phyloP scores from a whole-genome alignment of 371 early-diverging fungal genomes.

The Fennellomyces sp. region DNA sequence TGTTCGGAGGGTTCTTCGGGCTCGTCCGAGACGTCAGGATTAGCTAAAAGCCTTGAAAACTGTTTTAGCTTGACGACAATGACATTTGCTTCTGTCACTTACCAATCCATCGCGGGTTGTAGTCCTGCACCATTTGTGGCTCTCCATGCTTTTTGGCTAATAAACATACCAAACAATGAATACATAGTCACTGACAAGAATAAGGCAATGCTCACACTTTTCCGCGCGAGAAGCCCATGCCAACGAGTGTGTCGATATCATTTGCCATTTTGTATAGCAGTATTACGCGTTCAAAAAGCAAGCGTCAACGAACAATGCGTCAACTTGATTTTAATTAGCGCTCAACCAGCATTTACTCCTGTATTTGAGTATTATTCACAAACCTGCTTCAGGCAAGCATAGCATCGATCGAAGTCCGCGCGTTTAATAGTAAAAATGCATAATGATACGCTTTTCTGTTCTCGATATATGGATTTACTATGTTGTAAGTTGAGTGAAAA shows the following conservation, averaged over 20 bases:
- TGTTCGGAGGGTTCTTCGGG: slow-evolving; percentile 54
- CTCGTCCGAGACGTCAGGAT: slow-evolving; percentile 75
- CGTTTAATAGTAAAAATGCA: too few relatives aligned
- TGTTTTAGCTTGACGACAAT: not conserved
- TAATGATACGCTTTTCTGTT: too few relatives aligned
- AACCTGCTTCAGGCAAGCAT: too few relatives aligned
- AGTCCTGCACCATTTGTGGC: slow-evolving; percentile 85
- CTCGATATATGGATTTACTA: too few relatives aligned
- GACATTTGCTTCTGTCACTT: slow-evolving; percentile 9
- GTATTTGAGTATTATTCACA: too few relatives aligned
- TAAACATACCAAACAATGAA: too few relatives aligned
- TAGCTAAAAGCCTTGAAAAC: slow-evolving; percentile 68
- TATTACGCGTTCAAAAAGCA: not conserved
- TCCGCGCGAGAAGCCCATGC: slow-evolving; percentile 79
- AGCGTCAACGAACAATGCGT: too few relatives aligned
- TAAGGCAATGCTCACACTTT: slow-evolving; percentile 58
- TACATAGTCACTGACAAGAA: slow-evolving; percentile 30
- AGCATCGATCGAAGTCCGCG: too few relatives aligned
- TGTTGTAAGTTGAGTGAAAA: too few relatives aligned
- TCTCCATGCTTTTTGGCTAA: slow-evolving; percentile 63
- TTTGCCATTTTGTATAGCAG: slow-evolving; percentile 41
- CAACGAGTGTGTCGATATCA: slow-evolving; percentile 67
- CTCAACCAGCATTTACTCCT: too few relatives aligned
- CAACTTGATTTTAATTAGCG: too few relatives aligned
- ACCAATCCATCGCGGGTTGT: slow-evolving; percentile 92